A percentile compares a stretch with the other conserved stretches of the same genome.
phyloP scores from a whole-genome alignment of 2,329 filamentous ascomycete genomes.

The Drechmeria coniospora region DNA sequence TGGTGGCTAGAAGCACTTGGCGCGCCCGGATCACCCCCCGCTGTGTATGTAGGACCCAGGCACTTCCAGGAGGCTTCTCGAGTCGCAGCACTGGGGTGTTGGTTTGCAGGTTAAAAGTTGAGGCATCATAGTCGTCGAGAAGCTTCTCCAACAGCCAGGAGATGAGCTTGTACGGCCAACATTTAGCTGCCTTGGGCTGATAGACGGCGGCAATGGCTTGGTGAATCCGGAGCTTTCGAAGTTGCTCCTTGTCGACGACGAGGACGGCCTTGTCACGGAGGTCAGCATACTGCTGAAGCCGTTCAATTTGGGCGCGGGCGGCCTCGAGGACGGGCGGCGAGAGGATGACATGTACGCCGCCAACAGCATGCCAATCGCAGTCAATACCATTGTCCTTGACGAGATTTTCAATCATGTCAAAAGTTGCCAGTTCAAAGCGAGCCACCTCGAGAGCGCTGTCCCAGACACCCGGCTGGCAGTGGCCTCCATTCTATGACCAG shows the following conservation, averaged over 20 bases:
- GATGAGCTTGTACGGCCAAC: conserved; percentile 80
- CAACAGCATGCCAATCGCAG: conserved; percentile 53
- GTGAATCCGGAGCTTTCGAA: conserved; percentile 39
- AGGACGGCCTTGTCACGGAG: conserved; percentile 33
- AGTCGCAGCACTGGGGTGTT: conserved; percentile 47
- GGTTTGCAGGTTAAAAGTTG: conserved; percentile 55
- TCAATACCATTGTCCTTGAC: conserved; percentile 40
- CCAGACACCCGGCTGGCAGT: conserved; percentile 62
- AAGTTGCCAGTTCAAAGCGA: conserved; percentile 59
- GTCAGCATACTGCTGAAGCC: conserved; percentile 38
- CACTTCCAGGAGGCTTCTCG: conserved; percentile 14
- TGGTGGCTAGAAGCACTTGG: conserved; percentile 63
- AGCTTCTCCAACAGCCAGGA: conserved; percentile 52
- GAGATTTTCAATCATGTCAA: conserved; percentile 40
- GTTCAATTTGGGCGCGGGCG: conserved; percentile 31
- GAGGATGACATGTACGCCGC: conserved; percentile 50
- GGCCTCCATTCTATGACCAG: conserved; percentile 53
- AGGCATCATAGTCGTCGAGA: conserved; percentile 16
- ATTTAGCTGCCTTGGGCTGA: conserved; percentile 47
- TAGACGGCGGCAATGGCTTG: conserved; percentile 47
- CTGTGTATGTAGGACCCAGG: conserved; percentile 50
- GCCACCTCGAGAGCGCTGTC: conserved; percentile 41
- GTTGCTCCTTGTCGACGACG: conserved; percentile 20
- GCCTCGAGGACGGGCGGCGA: conserved; percentile 36
- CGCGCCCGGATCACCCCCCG: conserved; percentile 49